These are phyloP conservation scores for Oryza rufipogon DNA, from an alignment of 176 grass and related monocot species.

Conservation along the genomic window DNA sequence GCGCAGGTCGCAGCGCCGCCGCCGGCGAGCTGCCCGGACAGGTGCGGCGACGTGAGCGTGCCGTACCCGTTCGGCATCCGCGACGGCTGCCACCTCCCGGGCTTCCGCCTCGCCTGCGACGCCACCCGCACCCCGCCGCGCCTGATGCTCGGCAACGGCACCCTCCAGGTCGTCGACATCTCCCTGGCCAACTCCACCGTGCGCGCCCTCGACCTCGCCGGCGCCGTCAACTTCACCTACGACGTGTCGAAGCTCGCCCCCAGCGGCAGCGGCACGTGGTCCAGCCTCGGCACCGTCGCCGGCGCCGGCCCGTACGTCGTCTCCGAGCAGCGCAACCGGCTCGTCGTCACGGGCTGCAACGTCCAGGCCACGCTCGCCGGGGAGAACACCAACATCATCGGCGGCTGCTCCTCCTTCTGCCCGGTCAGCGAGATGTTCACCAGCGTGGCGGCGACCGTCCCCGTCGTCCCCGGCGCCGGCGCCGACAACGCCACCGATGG, in stretches of 20 bases:
- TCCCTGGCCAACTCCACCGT: not conserved
- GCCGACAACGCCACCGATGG: too few relatives aligned
- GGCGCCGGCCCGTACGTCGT: not conserved
- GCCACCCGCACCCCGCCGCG: not conserved
- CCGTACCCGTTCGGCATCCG: constrained; percentile 8
- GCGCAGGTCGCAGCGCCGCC: not conserved
- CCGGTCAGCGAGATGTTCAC: not conserved
- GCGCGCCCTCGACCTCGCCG: not conserved
- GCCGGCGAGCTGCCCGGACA: not conserved
- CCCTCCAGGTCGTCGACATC: not conserved
- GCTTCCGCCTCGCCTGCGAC: not conserved
- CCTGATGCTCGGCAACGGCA: not conserved
- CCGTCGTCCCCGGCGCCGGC: too few relatives aligned
- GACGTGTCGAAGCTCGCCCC: not conserved
- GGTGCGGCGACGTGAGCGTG: not conserved
- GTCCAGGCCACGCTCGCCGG: constrained; percentile 16
- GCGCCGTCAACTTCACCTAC: not conserved
- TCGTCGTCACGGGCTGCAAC: constrained; percentile 30
- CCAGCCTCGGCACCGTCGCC: not conserved
- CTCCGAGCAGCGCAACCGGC: not conserved
- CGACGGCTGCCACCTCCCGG: not conserved
- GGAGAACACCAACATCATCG: not conserved
- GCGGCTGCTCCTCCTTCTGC: constrained; percentile 41
- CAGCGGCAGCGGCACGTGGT: not conserved
- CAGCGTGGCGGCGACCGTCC: not conserved